Conservation (phyloP, 768 basidiomycete genomes). For the Coprinopsis strossmayeri region DNA sequence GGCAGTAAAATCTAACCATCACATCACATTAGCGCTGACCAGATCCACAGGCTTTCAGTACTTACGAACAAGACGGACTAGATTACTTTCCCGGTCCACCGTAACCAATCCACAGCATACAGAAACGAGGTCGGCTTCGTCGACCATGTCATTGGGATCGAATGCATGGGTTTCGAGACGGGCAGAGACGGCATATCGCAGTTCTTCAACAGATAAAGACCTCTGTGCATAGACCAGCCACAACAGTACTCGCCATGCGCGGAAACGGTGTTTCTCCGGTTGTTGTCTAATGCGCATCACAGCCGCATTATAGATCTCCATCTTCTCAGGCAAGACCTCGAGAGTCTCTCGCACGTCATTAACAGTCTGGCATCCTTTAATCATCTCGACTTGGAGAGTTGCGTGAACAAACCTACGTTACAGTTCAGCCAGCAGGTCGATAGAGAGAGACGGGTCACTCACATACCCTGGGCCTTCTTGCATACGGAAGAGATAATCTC, state of each 20-base stretch:
- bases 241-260: not conserved
- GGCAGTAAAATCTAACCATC: not conserved
- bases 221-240: not conserved
- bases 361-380: not conserved
- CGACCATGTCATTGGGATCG: not conserved
- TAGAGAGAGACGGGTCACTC: not conserved
- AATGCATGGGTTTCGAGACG: not conserved
- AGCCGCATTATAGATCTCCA: not conserved
- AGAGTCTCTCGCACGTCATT: not conserved
- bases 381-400: not conserved
- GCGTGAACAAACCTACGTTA: not conserved
- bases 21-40: too few relatives aligned
- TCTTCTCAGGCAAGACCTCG: not conserved
- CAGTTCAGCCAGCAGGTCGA: not conserved
- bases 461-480: not conserved
- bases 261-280: not conserved
- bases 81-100: not conserved
- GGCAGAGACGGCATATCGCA: not conserved
- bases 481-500: not conserved
- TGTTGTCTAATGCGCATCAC: not conserved
- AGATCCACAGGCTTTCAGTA: not conserved
- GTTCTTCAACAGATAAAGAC: not conserved
- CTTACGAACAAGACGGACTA: not conserved
- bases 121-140: not conserved
- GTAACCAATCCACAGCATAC: not conserved